phyloP scores from a whole-genome alignment of 345 rosid species.

The Euphorbia lathyris region DNA sequence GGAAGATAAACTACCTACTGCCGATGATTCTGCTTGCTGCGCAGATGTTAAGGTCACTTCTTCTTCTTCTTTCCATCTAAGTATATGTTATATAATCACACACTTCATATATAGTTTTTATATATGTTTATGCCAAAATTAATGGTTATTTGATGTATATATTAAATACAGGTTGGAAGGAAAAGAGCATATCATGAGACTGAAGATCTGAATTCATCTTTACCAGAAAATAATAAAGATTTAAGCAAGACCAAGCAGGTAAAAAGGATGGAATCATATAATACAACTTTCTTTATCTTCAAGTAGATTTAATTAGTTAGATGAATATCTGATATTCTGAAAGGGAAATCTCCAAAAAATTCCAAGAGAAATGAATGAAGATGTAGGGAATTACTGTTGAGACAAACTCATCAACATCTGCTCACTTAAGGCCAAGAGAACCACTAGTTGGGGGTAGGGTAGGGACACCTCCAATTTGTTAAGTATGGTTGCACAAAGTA shows the following conservation, averaged over 20 bases:
- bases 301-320: background rate
- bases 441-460: background rate
- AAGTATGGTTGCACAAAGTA: too few species aligned
- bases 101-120: background rate
- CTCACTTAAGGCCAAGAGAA: background rate
- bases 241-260: slow-evolving; percentile 24
- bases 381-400: background rate
- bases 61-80: background rate
- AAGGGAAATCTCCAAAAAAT: background rate
- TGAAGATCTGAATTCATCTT: slow-evolving; percentile 27
- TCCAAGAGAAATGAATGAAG: background rate
- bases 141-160: background rate
- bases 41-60: slow-evolving; percentile 35
- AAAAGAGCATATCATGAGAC: slow-evolving; percentile 21
- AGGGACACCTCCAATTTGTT: background rate
- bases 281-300: too few species aligned
- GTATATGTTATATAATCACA: background rate
- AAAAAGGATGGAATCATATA: background rate
- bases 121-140: background rate
- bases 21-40: too few species aligned
- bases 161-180: slow-evolving; percentile 29
- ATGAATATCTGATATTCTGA: background rate
- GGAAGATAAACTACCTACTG: slow-evolving; percentile 29
- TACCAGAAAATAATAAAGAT: slow-evolving; percentile 21
- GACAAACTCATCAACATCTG: background rate